Evolutionary conservation across 805 yeast species (phyloP).

Genomic region (Myxozyma mucilagina): DNA sequence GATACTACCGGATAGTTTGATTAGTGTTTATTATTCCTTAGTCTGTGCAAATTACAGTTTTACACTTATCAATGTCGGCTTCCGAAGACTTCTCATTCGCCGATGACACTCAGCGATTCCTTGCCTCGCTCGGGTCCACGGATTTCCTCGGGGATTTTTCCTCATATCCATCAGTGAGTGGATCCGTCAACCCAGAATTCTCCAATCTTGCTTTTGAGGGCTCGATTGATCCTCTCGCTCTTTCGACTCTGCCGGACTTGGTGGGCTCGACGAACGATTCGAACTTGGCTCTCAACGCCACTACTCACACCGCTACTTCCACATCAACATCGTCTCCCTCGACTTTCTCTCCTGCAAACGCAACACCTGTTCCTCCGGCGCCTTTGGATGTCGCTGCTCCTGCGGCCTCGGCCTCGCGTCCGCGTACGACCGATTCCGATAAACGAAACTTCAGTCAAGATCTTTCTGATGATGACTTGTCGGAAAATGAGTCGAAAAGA

Average conservation of each 20-base stretch:
- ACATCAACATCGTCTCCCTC: neutral
- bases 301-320: neutral
- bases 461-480: slow-evolving; percentile 27
- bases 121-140: slow-evolving; percentile 27
- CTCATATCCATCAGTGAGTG: neutral
- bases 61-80: neutral
- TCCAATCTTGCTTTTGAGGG: neutral
- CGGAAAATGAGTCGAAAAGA: slow-evolving; percentile 29
- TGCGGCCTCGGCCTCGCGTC: neutral
- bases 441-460: slow-evolving; percentile 28
- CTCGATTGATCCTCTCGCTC: neutral
- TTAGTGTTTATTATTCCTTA: neutral
- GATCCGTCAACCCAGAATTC: neutral
- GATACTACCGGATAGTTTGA: too few species aligned
- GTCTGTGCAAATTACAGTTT: neutral
- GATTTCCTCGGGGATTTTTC: slow-evolving; percentile 28
- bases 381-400: neutral
- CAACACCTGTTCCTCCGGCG: neutral
- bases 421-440: slow-evolving; percentile 9
- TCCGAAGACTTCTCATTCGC: slow-evolving; percentile 5
- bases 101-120: slow-evolving; percentile 28
- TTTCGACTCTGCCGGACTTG: slow-evolving; percentile 1
- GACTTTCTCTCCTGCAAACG: slow-evolving; percentile 3
- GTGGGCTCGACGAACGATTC: neutral
- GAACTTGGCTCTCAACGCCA: neutral